Percentiles rank a stretch among this genome's conserved stretches.
These are phyloP conservation scores for Pyrenochaeta sp. DNA, from an alignment of 2,329 filamentous ascomycete genomes.

Conservation along the genomic window DNA sequence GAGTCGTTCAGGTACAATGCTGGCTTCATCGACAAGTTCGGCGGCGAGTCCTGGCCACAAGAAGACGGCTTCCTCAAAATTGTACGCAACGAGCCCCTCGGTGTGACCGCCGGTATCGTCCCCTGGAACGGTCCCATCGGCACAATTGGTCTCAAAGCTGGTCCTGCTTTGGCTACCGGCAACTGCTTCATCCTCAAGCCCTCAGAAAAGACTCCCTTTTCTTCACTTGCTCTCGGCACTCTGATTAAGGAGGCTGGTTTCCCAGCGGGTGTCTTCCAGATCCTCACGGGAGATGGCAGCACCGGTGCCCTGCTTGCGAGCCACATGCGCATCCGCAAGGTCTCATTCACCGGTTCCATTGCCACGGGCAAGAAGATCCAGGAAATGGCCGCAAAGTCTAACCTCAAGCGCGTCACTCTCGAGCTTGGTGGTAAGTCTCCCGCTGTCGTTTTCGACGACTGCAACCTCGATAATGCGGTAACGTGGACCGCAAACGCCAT, in stretches of 20 bases:
- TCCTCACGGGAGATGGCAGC: slow-evolving; percentile 48
- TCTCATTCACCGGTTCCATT: slow-evolving; percentile 55
- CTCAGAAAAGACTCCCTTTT: slow-evolving; percentile 48
- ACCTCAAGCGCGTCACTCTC: slow-evolving; percentile 55
- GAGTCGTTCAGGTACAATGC: slow-evolving; percentile 51
- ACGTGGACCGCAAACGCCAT: slow-evolving; percentile 47
- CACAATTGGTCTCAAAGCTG: slow-evolving; percentile 49
- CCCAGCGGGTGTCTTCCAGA: slow-evolving; percentile 53
- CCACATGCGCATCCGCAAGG: slow-evolving; percentile 52
- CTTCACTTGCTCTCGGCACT: slow-evolving; percentile 41
- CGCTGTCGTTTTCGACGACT: slow-evolving; percentile 56
- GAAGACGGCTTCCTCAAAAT: slow-evolving; percentile 58
- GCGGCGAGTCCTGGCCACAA: slow-evolving; percentile 50
- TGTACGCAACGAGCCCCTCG: slow-evolving; percentile 53
- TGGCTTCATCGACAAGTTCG: slow-evolving; percentile 46
- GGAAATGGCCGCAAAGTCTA: slow-evolving; percentile 51
- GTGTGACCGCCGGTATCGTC: slow-evolving; percentile 54
- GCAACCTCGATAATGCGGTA: slow-evolving; percentile 53
- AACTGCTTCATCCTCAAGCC: slow-evolving; percentile 50
- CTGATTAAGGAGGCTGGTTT: slow-evolving; percentile 49
- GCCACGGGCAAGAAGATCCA: slow-evolving; percentile 51
- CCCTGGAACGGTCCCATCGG: slow-evolving; percentile 54
- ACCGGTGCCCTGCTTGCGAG: slow-evolving; percentile 49
- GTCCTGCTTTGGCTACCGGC: slow-evolving; percentile 46
- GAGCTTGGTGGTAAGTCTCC: slow-evolving; percentile 57